Base-by-base conservation (phyloP, 352 stramenopile species). In the Thraustotheca clavata region DNA sequence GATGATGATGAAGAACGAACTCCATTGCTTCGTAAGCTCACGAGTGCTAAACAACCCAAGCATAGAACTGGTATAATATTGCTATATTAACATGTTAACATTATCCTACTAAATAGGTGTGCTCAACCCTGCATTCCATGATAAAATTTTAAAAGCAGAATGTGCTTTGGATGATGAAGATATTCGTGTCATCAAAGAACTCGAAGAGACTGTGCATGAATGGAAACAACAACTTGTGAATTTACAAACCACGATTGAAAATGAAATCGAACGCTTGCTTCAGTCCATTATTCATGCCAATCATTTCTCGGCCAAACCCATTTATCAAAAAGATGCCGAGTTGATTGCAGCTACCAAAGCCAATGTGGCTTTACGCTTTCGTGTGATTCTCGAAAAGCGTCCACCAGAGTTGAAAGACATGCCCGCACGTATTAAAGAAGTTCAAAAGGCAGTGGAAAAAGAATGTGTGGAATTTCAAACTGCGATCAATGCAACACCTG, bases 131-230 rank as follows among this genome's bases (percentile, higher is more conserved):
- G 55, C 55, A 31, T 63, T 63, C 27, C 39, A 20, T 16, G 55
- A 63, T 12, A 63, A 49, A 12, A 18, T 63, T 7, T 20, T 39
- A 9, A 63, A 63, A 31, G 55, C 55, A 20, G 55, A 49, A 20
- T 24, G 41, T 18, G n/a, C 14, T 7, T 29, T 63, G 26, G 32
- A 39, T 41, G 55, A 63, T 18, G 55, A 63, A 18, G 55, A 63
- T 32, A 27, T 20, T 14, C 55, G 27, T 12, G 55, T 63, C 9
- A 63, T 63, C 18, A 55, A 63, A 31, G 55, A 39, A 35, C 55
- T 63, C 35, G 55, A 63, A 22, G 55, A 63, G 52, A 63, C 55
- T 7, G 16, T 63, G n/a, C 41, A 63, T 12, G 55, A 63, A 12
- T 63, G 55, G 55, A 39, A 63, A 12, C 12, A 11, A 27, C 12